A percentile compares a stretch with the other conserved stretches of the same genome.
Conservation (phyloP, 2,329 filamentous ascomycete species). For the Tricladium varicosporioides region DNA sequence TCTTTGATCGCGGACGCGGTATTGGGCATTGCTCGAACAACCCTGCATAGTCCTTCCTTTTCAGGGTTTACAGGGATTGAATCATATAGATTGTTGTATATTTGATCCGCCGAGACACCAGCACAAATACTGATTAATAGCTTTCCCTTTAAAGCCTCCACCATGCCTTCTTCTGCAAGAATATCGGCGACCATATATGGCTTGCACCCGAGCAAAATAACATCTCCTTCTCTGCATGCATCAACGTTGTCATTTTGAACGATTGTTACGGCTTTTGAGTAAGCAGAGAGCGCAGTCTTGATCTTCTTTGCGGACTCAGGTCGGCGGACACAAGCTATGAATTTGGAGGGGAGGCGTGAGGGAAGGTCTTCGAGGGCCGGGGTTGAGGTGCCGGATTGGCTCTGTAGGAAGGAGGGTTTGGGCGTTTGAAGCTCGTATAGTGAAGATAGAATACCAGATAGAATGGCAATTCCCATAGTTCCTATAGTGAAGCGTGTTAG, state of each 20-base stretch:
- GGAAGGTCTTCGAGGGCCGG: conserved; percentile 48
- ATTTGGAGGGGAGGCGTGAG: conserved; percentile 63
- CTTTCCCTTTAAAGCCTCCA: conserved; percentile 72
- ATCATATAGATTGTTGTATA: conserved; percentile 63
- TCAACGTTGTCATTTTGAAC: conserved; percentile 70
- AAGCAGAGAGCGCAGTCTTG: conserved; percentile 60
- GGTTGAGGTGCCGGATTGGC: conserved; percentile 41
- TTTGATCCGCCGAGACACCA: conserved; percentile 68
- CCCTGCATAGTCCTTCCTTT: conserved; percentile 43
- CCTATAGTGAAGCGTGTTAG: conserved; percentile 44
- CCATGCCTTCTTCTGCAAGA: conserved; percentile 65
- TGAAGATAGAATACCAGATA: conserved; percentile 74
- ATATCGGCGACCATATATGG: conserved; percentile 71
- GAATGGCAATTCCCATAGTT: conserved; percentile 82
- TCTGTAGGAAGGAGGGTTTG: conserved; percentile 40
- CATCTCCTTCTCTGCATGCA: conserved; percentile 65
- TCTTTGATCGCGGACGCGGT: conserved; percentile 76
- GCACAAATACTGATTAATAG: conserved; percentile 79
- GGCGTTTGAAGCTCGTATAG: conserved; percentile 53
- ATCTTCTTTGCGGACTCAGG: conserved; percentile 68
- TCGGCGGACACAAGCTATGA: conserved; percentile 78
- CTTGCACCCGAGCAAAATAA: conserved; percentile 79
- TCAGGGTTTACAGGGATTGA: conserved; percentile 42
- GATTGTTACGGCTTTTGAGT: conserved; percentile 61
- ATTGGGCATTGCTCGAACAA: conserved; percentile 83